Evolutionary conservation across 345 rosid species (phyloP).

Genomic region (Heritiera fomes): DNA sequence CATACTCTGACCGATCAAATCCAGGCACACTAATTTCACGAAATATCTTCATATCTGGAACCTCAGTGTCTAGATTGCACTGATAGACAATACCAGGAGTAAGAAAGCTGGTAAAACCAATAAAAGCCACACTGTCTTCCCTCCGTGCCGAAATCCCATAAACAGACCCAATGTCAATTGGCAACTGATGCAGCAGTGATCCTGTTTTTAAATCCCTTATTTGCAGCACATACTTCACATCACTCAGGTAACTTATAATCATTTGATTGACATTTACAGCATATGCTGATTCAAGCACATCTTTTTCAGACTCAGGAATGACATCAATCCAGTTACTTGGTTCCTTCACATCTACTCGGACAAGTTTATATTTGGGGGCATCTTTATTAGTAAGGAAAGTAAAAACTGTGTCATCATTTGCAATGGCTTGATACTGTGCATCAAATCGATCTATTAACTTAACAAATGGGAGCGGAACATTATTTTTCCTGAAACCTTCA

Average conservation of each 20-base stretch:
- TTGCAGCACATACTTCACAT: constrained; percentile 75
- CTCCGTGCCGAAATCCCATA: constrained; percentile 64
- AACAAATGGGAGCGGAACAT: constrained; percentile 58
- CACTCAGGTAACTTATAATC: constrained; percentile 81
- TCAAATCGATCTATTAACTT: constrained; percentile 75
- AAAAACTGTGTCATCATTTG: constrained; percentile 76
- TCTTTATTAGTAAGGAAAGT: constrained; percentile 81
- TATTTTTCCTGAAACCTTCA: constrained; percentile 59
- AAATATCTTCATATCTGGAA: constrained; percentile 67
- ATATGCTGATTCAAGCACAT: constrained; percentile 69
- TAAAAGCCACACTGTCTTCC: constrained; percentile 53
- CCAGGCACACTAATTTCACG: constrained; percentile 74
- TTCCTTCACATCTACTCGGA: constrained; percentile 61
- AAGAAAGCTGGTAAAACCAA: constrained; percentile 82
- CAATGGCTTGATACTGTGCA: constrained; percentile 62
- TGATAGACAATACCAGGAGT: constrained; percentile 78
- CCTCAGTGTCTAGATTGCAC: constrained; percentile 54
- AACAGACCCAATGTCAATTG: constrained; percentile 80
- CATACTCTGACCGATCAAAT: constrained; percentile 67
- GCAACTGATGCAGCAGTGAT: constrained; percentile 64
- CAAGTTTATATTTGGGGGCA: constrained; percentile 82
- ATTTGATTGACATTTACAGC: constrained; percentile 65
- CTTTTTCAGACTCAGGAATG: constrained; percentile 72
- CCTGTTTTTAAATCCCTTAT: constrained; percentile 77
- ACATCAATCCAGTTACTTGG: constrained; percentile 27